A percentile compares a stretch with the other conserved stretches of the same genome.
Conservation (phyloP, 495 filamentous ascomycete genomes). For the Copromyces sp. region DNA sequence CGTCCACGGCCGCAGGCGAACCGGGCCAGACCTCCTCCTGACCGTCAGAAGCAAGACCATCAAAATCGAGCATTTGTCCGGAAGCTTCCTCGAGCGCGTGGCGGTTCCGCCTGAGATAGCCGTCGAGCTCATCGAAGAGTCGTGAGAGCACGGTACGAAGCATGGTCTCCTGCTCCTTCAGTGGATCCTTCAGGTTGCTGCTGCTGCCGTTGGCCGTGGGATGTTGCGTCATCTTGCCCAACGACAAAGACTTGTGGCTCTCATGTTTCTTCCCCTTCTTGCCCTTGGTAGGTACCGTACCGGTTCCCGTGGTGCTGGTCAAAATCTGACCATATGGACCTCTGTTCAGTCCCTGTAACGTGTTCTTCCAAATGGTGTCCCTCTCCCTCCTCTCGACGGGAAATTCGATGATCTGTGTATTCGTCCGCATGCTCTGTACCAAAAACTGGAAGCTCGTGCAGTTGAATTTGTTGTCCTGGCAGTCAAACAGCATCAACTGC, state of each 20-base stretch:
- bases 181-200: not conserved
- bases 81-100: conserved; percentile 8
- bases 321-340: not conserved
- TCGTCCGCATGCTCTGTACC: conserved; percentile 19
- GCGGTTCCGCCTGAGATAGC: conserved; percentile 14
- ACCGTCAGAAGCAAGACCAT: conserved; percentile 2
- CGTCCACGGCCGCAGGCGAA: not conserved
- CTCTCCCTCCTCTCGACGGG: conserved; percentile 14
- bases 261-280: not conserved
- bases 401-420: conserved; percentile 17
- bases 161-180: conserved; percentile 6
- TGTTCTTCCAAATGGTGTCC: conserved; percentile 16
- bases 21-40: conserved; percentile 4
- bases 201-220: not conserved
- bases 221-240: not conserved
- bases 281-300: not conserved
- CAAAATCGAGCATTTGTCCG: conserved; percentile 12
- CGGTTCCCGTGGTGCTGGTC: not conserved
- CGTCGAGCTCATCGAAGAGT: conserved; percentile 13
- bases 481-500: conserved; percentile 23
- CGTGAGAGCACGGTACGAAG: conserved; percentile 3
- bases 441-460: conserved; percentile 25
- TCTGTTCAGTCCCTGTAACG: conserved; percentile 10
- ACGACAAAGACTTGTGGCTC: not conserved
- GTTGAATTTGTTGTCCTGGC: conserved; percentile 34